These are phyloP conservation scores for Castanea mollissima DNA, from an alignment of 306 rosid species.

Conservation along the genomic window DNA sequence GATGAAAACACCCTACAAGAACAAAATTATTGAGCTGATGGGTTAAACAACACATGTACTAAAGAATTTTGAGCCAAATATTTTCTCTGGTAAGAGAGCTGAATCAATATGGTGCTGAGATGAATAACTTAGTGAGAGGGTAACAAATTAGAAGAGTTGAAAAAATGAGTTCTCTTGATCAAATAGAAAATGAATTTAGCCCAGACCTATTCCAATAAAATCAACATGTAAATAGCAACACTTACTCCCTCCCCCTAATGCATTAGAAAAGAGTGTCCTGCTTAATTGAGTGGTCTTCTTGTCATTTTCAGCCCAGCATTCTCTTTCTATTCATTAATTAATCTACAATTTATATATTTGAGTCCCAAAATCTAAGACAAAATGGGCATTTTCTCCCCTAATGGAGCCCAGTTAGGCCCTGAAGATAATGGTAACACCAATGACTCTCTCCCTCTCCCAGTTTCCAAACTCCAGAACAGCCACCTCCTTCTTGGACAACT, in stretches of 20 bases:
- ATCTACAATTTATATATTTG: too few relatives aligned
- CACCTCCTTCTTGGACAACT: too few relatives aligned
- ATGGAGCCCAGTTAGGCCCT: too few relatives aligned
- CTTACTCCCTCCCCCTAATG: neutral
- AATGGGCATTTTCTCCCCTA: too few relatives aligned
- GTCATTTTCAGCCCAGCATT: neutral
- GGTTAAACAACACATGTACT: neutral
- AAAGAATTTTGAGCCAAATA: neutral
- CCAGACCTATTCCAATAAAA: neutral
- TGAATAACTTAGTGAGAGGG: neutral
- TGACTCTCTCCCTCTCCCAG: too few relatives aligned
- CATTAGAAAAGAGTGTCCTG: neutral
- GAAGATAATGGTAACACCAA: too few relatives aligned
- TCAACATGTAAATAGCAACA: neutral
- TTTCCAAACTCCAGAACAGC: too few relatives aligned
- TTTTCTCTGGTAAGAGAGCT: too few relatives aligned
- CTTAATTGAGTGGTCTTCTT: neutral
- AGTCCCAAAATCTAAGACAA: too few relatives aligned
- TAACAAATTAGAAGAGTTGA: neutral
- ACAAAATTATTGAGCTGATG: neutral
- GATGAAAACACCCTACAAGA: slow-evolving; percentile 57
- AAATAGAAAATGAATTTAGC: neutral
- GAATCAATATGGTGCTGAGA: neutral
- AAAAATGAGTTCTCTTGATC: neutral
- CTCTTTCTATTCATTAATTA: too few relatives aligned